Percentiles rank a stretch among this genome's conserved stretches.
Evolutionary conservation across 441 rosid genomes (phyloP).

Genomic region (Macaranga tanarius): DNA sequence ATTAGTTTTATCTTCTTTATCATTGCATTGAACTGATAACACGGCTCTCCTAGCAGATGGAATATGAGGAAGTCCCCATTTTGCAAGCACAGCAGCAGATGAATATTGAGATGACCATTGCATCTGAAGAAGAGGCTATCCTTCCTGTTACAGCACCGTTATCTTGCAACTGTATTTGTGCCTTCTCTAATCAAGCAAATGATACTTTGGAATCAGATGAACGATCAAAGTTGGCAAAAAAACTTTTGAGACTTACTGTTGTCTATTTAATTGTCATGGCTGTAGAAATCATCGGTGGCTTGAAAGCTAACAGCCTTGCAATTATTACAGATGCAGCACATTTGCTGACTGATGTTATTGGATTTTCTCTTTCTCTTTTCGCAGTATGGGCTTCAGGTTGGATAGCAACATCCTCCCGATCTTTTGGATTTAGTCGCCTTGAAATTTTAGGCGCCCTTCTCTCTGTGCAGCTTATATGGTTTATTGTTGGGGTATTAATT

Average conservation of each 20-base stretch:
- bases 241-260: conserved; percentile 51
- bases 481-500: conserved; percentile 57
- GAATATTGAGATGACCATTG: conserved; percentile 39
- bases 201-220: conserved; percentile 40
- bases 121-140: conserved; percentile 29
- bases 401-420: conserved; percentile 50
- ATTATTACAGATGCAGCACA: conserved; percentile 71
- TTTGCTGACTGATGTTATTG: conserved; percentile 61
- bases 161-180: conserved; percentile 36
- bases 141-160: conserved; percentile 26
- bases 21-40: neutral
- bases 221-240: conserved; percentile 44
- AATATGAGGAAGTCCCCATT: conserved; percentile 42
- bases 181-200: conserved; percentile 48
- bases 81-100: conserved; percentile 32
- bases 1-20: neutral
- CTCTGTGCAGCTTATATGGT: conserved; percentile 79
- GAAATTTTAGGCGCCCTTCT: conserved; percentile 79
- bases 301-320: conserved; percentile 78
- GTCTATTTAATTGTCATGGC: conserved; percentile 50
- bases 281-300: conserved; percentile 62
- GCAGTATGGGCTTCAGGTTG: conserved; percentile 66
- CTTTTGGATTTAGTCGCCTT: conserved; percentile 65
- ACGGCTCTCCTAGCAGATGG: conserved; percentile 43
- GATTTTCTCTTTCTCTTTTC: conserved; percentile 56